Conservation (phyloP, 495 filamentous ascomycete genomes). For the Clohesyomyces aquaticus region DNA sequence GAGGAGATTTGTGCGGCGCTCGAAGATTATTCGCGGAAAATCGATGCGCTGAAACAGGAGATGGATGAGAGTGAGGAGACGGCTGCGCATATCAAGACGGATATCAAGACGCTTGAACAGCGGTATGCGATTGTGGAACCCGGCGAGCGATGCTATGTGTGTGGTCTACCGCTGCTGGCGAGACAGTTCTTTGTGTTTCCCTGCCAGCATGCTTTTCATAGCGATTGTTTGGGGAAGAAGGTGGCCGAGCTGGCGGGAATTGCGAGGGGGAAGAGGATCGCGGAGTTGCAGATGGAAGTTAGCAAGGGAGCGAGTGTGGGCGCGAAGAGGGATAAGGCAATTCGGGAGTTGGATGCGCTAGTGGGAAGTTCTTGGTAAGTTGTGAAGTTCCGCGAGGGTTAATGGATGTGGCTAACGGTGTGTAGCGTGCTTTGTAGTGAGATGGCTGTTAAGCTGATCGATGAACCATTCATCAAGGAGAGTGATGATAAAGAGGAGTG, state of each 20-base stretch:
- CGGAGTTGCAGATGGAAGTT: slow-evolving; percentile 80
- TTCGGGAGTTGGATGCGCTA: slow-evolving; percentile 84
- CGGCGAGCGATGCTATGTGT: slow-evolving; percentile 89
- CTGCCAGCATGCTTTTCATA: slow-evolving; percentile 96
- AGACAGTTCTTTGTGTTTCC: slow-evolving; percentile 97
- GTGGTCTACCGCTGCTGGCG: slow-evolving; percentile 79
- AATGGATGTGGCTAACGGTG: slow-evolving; percentile 7
- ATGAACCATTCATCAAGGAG: slow-evolving; percentile 81
- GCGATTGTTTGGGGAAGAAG: slow-evolving; percentile 83
- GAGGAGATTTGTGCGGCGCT: slow-evolving; percentile 93
- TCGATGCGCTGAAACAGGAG: slow-evolving; percentile 85
- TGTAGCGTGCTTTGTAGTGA: slow-evolving; percentile 85
- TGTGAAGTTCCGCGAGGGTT: slow-evolving; percentile 8
- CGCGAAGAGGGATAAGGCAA: slow-evolving; percentile 73
- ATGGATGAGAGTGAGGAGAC: slow-evolving; percentile 93
- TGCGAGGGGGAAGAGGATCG: slow-evolving; percentile 77
- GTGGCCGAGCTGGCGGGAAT: slow-evolving; percentile 75
- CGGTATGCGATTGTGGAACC: slow-evolving; percentile 97
- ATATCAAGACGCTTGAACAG: slow-evolving; percentile 80
- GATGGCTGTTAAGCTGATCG: slow-evolving; percentile 87
- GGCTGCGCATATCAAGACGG: slow-evolving; percentile 82
- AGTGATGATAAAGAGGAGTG: slow-evolving; percentile 79
- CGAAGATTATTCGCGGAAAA: slow-evolving; percentile 87
- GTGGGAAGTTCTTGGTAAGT: slow-evolving; percentile 81
- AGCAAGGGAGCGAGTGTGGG: slow-evolving; percentile 69